Conservation (phyloP, 164 flowering plant genomes). For the Chloranthus sessilifolius region DNA sequence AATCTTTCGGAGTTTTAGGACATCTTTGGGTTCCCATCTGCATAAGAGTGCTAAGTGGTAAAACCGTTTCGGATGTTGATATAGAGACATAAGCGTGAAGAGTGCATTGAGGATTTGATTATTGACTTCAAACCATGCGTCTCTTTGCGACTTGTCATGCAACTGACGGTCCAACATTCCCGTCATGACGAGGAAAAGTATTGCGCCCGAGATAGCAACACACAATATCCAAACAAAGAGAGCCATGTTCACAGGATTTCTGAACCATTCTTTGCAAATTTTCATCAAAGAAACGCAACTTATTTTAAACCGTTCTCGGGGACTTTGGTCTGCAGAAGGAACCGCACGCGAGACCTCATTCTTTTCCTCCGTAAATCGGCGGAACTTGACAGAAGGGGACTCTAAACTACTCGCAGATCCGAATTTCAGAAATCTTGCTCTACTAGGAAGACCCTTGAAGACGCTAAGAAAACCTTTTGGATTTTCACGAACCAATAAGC, state of each 20-base stretch:
- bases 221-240: slow-evolving; percentile 61
- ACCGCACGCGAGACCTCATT: slow-evolving; percentile 65
- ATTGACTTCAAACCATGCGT: slow-evolving; percentile 89
- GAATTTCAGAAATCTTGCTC: slow-evolving; percentile 22
- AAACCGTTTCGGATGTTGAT: slow-evolving; percentile 81
- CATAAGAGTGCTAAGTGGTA: slow-evolving; percentile 68
- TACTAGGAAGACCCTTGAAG: slow-evolving; percentile 7
- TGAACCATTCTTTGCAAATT: slow-evolving; percentile 63
- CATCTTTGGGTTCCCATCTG: slow-evolving; percentile 68
- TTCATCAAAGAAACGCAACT: slow-evolving; percentile 48
- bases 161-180: slow-evolving; percentile 69
- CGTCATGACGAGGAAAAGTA: slow-evolving; percentile 80
- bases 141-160: slow-evolving; percentile 55
- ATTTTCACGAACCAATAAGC: slow-evolving; percentile 12
- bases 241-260: slow-evolving; percentile 73
- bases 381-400: slow-evolving; percentile 59
- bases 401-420: slow-evolving; percentile 23
- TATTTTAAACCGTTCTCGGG: slow-evolving; percentile 46
- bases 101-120: slow-evolving; percentile 93
- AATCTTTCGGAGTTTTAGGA: slow-evolving; percentile 54
- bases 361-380: slow-evolving; percentile 38
- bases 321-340: slow-evolving; percentile 32
- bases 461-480: slow-evolving; percentile 5
- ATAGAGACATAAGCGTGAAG: slow-evolving; percentile 89
- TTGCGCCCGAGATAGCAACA: slow-evolving; percentile 82